Evolutionary conservation across 306 rosid species (phyloP).

Genomic region (Begonia masoniana): DNA sequence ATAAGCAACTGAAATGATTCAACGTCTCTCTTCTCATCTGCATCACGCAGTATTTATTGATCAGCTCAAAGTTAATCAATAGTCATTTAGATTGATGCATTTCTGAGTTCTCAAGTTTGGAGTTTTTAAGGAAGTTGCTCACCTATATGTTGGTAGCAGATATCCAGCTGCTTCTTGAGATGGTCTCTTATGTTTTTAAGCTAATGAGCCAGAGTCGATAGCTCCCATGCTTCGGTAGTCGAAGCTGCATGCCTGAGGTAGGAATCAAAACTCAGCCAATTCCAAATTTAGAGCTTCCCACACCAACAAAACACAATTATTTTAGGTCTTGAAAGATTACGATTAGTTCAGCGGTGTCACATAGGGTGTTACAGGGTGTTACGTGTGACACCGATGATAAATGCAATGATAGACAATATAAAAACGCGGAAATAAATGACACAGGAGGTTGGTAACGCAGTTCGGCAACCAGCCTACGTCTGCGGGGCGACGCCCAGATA

Average conservation of each 20-base stretch:
- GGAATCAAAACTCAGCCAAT: neutral
- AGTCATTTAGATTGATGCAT: neutral
- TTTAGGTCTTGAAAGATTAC: too few species aligned
- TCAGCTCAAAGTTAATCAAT: neutral
- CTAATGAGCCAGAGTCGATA: slow-evolving; percentile 47
- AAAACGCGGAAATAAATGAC: too few species aligned
- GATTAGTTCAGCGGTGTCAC: too few species aligned
- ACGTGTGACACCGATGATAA: too few species aligned
- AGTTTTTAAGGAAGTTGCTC: slow-evolving; percentile 2
- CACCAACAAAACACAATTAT: too few species aligned
- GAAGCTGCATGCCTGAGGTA: slow-evolving; percentile 34
- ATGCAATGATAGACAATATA: too few species aligned
- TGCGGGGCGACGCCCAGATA: too few species aligned
- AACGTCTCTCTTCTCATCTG: slow-evolving; percentile 30
- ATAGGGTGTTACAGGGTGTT: too few species aligned
- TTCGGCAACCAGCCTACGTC: too few species aligned
- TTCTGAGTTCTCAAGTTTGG: neutral
- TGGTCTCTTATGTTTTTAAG: slow-evolving; percentile 36
- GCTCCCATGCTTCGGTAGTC: slow-evolving; percentile 53
- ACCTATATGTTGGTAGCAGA: slow-evolving; percentile 32
- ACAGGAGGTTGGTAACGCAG: too few species aligned
- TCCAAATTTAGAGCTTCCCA: too few species aligned
- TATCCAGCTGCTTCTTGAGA: slow-evolving; percentile 33
- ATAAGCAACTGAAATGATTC: slow-evolving; percentile 33
- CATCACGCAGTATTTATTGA: neutral